Evolutionary conservation across 2,329 filamentous ascomycete genomes (phyloP), one percentile per base, ranked within the genome.

Genomic region (Xylaria sp.): DNA sequence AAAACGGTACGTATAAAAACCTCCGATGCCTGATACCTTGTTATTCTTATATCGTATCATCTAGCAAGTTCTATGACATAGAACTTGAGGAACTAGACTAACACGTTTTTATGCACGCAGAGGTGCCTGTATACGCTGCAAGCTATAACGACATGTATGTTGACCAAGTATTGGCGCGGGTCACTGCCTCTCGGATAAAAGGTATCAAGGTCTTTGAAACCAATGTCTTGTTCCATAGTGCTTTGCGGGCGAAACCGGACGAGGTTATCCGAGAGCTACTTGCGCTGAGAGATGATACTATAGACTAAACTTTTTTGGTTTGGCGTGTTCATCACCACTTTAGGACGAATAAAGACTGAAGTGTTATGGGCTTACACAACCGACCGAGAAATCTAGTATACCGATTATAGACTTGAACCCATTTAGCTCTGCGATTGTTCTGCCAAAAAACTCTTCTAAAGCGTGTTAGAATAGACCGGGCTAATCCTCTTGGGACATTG

Each of bases 131-230:
- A 0, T 97, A 95, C 72, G 90, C 93, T 1, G 92, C 91, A 0
- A 90, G 87, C 2, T 98, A 91, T 70, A 90, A 97, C 66, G 93
- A 97, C 74, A 95, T 97, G 91, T 97, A 96, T 72, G 94, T 98
- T 31, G 91, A 96, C 72, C 91, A 86, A 69, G 86, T 87, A 6
- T 79, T 93, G 57, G 90, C 91, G 8, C 83, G 86, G 70, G 87
- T 90, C 69, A 96, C 92, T 15, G 92, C 92, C 9, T 79, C 79
- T 42, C 85, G 88, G 72, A 91, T 97, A 74, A 89, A 86, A 74
- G 89, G 88, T 0, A 89, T 87, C 73, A 93, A 92, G 79, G 88
- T 92, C 42, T 95, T 90, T 70, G 87, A 95, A 72, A 97, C 92
- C 40, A 97, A 97, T 74, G 82, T 84, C 23, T 86, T 96, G 83